Evolutionary conservation across 1,284 basidiomycete genomes (phyloP).

Genomic region (Fomes fomentarius): DNA sequence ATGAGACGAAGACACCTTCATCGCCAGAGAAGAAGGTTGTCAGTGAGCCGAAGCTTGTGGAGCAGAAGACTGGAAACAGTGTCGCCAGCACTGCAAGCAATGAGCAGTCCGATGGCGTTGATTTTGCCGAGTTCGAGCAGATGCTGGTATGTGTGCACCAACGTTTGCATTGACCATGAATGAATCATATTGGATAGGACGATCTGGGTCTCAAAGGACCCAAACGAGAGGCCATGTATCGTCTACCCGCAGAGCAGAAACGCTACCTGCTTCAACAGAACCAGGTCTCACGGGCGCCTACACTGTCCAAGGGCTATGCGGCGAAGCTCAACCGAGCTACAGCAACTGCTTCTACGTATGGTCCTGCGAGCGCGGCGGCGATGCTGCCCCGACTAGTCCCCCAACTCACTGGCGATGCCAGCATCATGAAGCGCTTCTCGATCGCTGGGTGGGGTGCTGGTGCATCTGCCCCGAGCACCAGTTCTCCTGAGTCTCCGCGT

Average conservation of each 20-base stretch:
- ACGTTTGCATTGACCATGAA: constrained; percentile 9
- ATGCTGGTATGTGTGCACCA: constrained; percentile 59
- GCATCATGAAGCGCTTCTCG: constrained; percentile 77
- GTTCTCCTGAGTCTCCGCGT: constrained; percentile 37
- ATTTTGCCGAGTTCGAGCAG: constrained; percentile 54
- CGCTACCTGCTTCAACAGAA: constrained; percentile 68
- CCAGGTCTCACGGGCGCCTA: constrained; percentile 36
- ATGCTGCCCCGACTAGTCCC: constrained; percentile 64
- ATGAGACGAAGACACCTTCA: constrained; percentile 27
- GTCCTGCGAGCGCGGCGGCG: constrained; percentile 57
- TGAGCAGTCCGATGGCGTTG: constrained; percentile 38
- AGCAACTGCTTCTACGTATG: constrained; percentile 52
- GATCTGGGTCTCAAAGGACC: constrained; percentile 76
- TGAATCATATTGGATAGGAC: constrained; percentile 44
- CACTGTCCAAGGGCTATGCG: constrained; percentile 37
- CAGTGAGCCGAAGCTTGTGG: constrained; percentile 66
- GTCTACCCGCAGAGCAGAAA: constrained; percentile 68
- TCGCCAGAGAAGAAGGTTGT: constrained; percentile 56
- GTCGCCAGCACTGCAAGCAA: constrained; percentile 11
- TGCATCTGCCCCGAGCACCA: constrained; percentile 37
- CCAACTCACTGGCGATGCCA: constrained; percentile 68
- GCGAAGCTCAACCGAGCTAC: constrained; percentile 31
- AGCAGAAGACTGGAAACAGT: constrained; percentile 41
- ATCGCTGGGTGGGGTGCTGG: constrained; percentile 62
- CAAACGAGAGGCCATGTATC: constrained; percentile 67